Base-by-base conservation (phyloP, 495 filamentous ascomycete genomes). In the Rusavskia elegans region DNA sequence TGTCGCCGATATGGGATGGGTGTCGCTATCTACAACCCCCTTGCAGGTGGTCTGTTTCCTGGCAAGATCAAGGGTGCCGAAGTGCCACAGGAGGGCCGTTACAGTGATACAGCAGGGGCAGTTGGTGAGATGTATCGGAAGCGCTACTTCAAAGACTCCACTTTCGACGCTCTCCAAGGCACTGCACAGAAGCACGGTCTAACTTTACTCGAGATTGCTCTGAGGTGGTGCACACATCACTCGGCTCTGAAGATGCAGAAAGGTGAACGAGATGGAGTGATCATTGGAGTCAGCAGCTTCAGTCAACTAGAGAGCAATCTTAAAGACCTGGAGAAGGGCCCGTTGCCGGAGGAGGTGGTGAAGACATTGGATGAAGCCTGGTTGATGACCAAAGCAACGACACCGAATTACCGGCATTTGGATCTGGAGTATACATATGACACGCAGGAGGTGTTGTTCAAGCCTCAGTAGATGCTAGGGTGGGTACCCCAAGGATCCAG, bases 1-100 rank as follows among this genome's bases (percentile, higher is more conserved):
- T 94, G 86, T 58, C 76, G 80, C n/a, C 79, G 86, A 16, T 95
- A 90, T 61, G 85, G 86, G 0, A 71, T 96, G 27, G 85, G 92
- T 54, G 77, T 95, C 23, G 88, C 95, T 25, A 72, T 90, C n/a
- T 95, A 96, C 66, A 95, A 95, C 64, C 89, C 89, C 0, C 69
- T 85, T 48, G 87, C 85, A 10, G 89, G 88, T 5, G 89, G 89
- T 0, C 64, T 95, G 19, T 84, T 95, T 61, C 82, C 81, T 23
- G 87, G 89, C 50, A 92, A 92, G 61, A 89, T 88, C 70, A 89
- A 86, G 68, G 74, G 76, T 36, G 67, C 64, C 29, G 84, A 85
- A 61, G 66, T 82, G 0, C 85, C 85, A 5, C 61, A 64, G 0
- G 75, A 79, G 45, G 87, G 89, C 5, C 76, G 89, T 14, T 95